Conservation (phyloP, 2,329 filamentous ascomycete species). For the Neoascochyta sp. region DNA sequence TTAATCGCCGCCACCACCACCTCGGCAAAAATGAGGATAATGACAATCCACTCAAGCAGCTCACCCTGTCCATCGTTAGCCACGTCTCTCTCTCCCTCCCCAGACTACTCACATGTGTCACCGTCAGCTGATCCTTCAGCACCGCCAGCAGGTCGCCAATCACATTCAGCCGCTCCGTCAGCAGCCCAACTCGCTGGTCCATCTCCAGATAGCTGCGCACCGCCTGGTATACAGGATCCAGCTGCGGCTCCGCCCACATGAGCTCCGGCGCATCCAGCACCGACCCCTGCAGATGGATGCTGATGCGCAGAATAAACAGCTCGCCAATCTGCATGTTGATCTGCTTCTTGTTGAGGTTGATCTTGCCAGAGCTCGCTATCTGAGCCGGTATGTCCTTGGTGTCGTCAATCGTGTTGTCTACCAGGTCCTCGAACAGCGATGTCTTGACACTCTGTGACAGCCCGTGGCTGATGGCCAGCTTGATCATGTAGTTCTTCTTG, state of each 20-base stretch:
- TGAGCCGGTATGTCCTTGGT: slow-evolving; percentile 91
- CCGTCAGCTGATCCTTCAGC: slow-evolving; percentile 90
- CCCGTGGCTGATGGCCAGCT: slow-evolving; percentile 92
- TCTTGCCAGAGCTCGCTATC: slow-evolving; percentile 88
- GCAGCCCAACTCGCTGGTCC: slow-evolving; percentile 85
- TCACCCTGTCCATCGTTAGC: slow-evolving; percentile 38
- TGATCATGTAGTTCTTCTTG: slow-evolving; percentile 97
- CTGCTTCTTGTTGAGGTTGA: slow-evolving; percentile 78
- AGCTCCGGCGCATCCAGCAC: slow-evolving; percentile 95
- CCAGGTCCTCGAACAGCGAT: slow-evolving; percentile 90
- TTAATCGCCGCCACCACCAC: slow-evolving; percentile 91
- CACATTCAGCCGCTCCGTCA: slow-evolving; percentile 87
- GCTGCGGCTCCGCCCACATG: slow-evolving; percentile 96
- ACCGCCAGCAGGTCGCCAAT: slow-evolving; percentile 91
- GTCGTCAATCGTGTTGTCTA: slow-evolving; percentile 87
- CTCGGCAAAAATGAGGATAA: slow-evolving; percentile 91
- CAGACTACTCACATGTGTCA: slow-evolving; percentile 53
- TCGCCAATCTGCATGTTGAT: slow-evolving; percentile 99
- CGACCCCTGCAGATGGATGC: slow-evolving; percentile 94
- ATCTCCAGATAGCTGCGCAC: slow-evolving; percentile 96
- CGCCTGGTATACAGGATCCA: slow-evolving; percentile 94
- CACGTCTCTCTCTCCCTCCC: neutral
- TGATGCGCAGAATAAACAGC: slow-evolving; percentile 94
- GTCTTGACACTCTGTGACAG: slow-evolving; percentile 97
- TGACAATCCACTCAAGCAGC: slow-evolving; percentile 62